Base-by-base conservation (phyloP, 108 stramenopile genomes). In the Cyclotella cryptica region DNA sequence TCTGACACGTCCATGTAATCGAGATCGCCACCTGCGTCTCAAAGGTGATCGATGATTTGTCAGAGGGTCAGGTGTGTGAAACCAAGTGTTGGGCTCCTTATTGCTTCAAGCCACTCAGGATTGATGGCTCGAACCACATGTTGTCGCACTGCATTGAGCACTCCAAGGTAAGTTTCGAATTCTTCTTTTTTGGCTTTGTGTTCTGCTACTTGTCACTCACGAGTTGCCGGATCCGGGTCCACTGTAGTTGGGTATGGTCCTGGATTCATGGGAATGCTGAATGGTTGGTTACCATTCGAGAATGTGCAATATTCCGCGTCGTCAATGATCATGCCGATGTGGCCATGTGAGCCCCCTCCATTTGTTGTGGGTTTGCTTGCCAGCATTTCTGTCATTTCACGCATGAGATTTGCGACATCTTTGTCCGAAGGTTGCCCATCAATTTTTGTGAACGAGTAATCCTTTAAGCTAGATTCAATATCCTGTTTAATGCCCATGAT, bases 191-290 rank as follows among this genome's bases (percentile, higher is more conserved):
- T 13, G 6, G 68, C 68, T 53, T 69, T 69, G 52, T 69, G 68
- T 69, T 69, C 68, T 8, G 53, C 51, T 8, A 53, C 43, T 53
- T 69, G 68, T 18, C 39, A 9, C 30, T 69, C 68, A 15, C 53
- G 9, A 28, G 17, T 35, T 35, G 10, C 51, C 24, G 27, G 17
- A 18, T 69, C 52, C 29, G 1, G 17, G 30, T 54, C 28, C 27
- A 69, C 47, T 1, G 49, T 69, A 8, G 27, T 54, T 51, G 68
- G 68, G 43, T 53, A 69, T 24, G 69, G 52, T 53, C 69, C 69
- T 29, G 69, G 69, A 43, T 69, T 69, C 49, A 0, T 69, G 9
- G 49, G 49, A 24, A 9, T 3, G n/a, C n/a, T n/a, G 26, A 68
- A 22, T 19, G 3, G 22, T 47, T 51, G 27, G 43, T 24, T 39